Conservation (phyloP, 78 protist species). For the Dictyostelium firmibasis region DNA sequence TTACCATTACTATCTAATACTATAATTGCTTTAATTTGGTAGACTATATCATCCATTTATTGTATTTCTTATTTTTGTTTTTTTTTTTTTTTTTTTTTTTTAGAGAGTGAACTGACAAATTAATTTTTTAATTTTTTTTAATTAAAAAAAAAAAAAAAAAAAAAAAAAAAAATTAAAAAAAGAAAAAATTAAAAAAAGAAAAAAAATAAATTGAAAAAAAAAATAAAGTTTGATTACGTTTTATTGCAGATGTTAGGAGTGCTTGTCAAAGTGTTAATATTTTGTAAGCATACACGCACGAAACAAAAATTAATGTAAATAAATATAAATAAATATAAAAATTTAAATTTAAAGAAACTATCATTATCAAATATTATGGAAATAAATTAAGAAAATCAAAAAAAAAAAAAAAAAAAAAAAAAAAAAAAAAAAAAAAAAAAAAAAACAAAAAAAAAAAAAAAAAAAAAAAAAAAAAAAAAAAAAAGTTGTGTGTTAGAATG, state of each 20-base stretch:
- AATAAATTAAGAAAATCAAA: too few species aligned
- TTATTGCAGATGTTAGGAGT: too few species aligned
- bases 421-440: too few species aligned
- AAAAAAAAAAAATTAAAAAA: neutral
- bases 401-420: too few species aligned
- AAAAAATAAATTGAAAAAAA: neutral
- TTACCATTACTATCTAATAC: slow-evolving; percentile 69
- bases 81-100: neutral
- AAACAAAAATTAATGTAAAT: neutral
- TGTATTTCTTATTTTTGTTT: neutral
- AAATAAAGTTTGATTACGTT: neutral
- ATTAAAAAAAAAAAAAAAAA: neutral
- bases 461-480: too few species aligned
- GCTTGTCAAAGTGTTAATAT: neutral
- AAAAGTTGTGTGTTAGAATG: too few species aligned
- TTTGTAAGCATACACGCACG: neutral
- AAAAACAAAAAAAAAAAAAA: too few species aligned
- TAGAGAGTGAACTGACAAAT: neutral
- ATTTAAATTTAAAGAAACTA: too few species aligned
- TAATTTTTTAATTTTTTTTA: neutral
- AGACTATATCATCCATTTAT: neutral
- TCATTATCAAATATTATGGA: too few species aligned
- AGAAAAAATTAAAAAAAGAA: neutral
- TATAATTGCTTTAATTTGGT: slow-evolving; percentile 32
- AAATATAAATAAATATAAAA: too few species aligned